Conservation (phyloP, 208 protist species). For the Acanthamoeba divionensis region DNA sequence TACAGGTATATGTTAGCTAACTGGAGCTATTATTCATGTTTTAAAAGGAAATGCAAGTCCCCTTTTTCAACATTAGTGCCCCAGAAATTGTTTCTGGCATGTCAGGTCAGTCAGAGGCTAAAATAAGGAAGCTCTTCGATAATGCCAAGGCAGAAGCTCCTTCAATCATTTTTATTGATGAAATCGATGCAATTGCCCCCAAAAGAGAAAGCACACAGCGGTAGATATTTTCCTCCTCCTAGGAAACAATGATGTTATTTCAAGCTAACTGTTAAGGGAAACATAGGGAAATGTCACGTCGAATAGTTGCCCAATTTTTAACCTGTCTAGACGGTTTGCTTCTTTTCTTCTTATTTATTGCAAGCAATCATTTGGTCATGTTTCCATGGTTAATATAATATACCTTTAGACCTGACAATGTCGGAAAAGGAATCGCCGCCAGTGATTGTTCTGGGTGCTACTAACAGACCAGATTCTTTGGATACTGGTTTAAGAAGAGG, state of each 20-base stretch:
- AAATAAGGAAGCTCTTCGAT: slow-evolving; percentile 94
- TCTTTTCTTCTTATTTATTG: slow-evolving; percentile 43
- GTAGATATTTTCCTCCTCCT: no score
- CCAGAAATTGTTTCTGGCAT: slow-evolving; percentile 92
- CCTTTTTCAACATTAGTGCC: slow-evolving; percentile 43
- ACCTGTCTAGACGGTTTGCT: slow-evolving; percentile 80
- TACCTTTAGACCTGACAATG: neutral
- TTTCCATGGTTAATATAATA: slow-evolving; percentile 11
- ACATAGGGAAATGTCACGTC: slow-evolving; percentile 89
- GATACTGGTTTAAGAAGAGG: slow-evolving; percentile 89
- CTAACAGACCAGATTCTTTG: slow-evolving; percentile 93
- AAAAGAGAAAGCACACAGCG: slow-evolving; percentile 92
- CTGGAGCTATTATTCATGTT: no score
- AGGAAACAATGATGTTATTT: no score
- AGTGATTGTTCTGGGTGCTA: slow-evolving; percentile 93
- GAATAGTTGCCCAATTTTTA: slow-evolving; percentile 47
- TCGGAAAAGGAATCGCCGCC: slow-evolving; percentile 49
- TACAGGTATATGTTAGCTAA: neutral
- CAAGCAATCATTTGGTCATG: neutral
- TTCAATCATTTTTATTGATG: slow-evolving; percentile 98
- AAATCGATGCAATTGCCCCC: slow-evolving; percentile 95
- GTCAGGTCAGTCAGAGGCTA: slow-evolving; percentile 97
- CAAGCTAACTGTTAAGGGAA: slow-evolving; percentile 67
- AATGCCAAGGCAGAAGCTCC: slow-evolving; percentile 90
- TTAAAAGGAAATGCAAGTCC: slow-evolving; percentile 3